Evolutionary conservation across 1,139 yeast species (phyloP).

Genomic region (Scheffersomyces insectosa): DNA sequence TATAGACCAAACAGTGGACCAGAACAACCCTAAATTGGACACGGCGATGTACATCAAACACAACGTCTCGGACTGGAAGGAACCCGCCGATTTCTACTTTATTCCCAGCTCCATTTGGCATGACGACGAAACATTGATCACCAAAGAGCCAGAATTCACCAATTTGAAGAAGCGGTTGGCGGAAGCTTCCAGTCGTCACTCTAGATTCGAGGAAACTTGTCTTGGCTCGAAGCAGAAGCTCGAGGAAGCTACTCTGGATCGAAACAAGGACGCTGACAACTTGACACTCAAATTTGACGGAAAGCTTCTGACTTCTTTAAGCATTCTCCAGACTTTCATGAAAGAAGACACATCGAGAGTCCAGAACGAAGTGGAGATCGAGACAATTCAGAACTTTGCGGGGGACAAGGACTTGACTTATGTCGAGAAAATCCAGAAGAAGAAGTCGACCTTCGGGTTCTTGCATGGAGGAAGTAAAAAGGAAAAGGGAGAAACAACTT

Average conservation of each 20-base stretch:
- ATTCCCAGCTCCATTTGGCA: slow-evolving; percentile 96
- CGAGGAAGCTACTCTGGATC: slow-evolving; percentile 45
- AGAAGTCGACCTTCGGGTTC: slow-evolving; percentile 58
- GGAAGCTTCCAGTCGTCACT: slow-evolving; percentile 47
- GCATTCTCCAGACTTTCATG: slow-evolving; percentile 62
- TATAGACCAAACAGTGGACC: slow-evolving; percentile 60
- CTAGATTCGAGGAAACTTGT: slow-evolving; percentile 44
- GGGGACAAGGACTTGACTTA: slow-evolving; percentile 69
- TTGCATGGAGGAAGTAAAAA: slow-evolving; percentile 31
- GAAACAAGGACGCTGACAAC: slow-evolving; percentile 30
- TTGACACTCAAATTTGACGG: slow-evolving; percentile 54
- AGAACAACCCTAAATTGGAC: slow-evolving; percentile 75
- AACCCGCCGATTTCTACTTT: slow-evolving; percentile 81
- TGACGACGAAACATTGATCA: slow-evolving; percentile 81
- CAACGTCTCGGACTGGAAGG: slow-evolving; percentile 73
- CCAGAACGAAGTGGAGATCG: slow-evolving; percentile 81
- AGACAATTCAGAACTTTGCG: slow-evolving; percentile 84
- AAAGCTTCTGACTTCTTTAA: slow-evolving; percentile 54
- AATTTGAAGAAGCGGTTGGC: slow-evolving; percentile 63
- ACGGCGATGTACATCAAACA: slow-evolving; percentile 93
- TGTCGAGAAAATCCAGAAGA: slow-evolving; percentile 42
- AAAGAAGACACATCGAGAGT: slow-evolving; percentile 74
- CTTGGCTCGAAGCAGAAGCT: slow-evolving; percentile 49
- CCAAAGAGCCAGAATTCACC: slow-evolving; percentile 63
- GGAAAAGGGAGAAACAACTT: slow-evolving; percentile 3